These are phyloP conservation scores for Zymoseptoria ardabiliae DNA, from an alignment of 2,329 filamentous ascomycete genomes.

Conservation along the genomic window DNA sequence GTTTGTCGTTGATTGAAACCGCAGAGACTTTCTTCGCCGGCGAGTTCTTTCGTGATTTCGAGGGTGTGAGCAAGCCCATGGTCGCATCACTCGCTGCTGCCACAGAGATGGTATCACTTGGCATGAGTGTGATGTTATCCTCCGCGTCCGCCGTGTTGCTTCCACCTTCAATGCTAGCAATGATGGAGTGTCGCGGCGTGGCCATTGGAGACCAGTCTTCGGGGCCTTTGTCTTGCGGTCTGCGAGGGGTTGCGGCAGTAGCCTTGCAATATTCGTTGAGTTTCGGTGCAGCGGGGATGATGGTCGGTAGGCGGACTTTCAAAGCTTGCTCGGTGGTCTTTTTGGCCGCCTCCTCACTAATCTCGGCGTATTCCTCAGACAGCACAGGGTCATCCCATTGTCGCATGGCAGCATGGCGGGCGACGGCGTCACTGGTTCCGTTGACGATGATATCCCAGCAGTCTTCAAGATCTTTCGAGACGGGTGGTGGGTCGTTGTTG, in stretches of 20 bases:
- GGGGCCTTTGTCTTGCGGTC: conserved; percentile 11
- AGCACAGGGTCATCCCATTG: conserved; percentile 46
- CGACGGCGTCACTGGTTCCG: conserved; percentile 82
- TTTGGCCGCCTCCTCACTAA: conserved; percentile 39
- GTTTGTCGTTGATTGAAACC: conserved; percentile 15
- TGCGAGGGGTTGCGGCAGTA: conserved; percentile 16
- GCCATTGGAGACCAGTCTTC: conserved; percentile 15
- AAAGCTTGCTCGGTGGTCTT: conserved; percentile 31
- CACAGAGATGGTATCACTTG: background rate
- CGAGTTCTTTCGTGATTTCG: conserved; percentile 24
- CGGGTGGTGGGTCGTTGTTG: conserved; percentile 79
- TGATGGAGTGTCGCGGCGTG: conserved; percentile 12
- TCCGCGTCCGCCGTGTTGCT: conserved; percentile 11
- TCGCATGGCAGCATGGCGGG: conserved; percentile 58
- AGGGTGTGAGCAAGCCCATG: conserved; percentile 27
- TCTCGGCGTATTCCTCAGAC: conserved; percentile 36
- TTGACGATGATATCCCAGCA: conserved; percentile 89
- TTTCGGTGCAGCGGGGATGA: conserved; percentile 17
- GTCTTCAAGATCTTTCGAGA: conserved; percentile 76
- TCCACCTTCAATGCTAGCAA: conserved; percentile 22
- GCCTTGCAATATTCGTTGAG: conserved; percentile 28
- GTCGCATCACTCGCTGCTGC: background rate
- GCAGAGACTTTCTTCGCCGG: conserved; percentile 16
- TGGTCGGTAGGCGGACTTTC: conserved; percentile 12
- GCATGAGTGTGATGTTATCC: conserved; percentile 20